phyloP scores from a whole-genome alignment of 306 rosid genomes.

The Hylodesmum podocarpum region DNA sequence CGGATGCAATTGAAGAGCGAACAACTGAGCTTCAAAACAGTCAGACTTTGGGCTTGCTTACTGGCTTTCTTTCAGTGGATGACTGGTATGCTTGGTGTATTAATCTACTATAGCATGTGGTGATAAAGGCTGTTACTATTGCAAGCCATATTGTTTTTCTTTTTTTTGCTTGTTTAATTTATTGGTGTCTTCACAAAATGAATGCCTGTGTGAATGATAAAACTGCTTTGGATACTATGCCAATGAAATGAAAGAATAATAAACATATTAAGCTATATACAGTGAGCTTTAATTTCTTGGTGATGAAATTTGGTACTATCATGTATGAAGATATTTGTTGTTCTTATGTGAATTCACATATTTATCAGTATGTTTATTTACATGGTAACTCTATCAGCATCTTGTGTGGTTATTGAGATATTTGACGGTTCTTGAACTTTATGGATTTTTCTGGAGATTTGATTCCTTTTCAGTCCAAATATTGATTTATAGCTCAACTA shows the following conservation, averaged over 20 bases:
- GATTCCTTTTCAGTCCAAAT: constrained; percentile 9
- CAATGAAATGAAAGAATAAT: too few relatives aligned
- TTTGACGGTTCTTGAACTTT: background rate
- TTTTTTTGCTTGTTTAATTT: background rate
- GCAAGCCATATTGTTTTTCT: background rate
- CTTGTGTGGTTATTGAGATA: constrained; percentile 6
- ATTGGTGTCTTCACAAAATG: background rate
- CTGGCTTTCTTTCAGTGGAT: constrained; percentile 87
- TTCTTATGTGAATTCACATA: background rate
- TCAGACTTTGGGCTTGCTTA: constrained; percentile 93
- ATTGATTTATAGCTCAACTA: constrained; percentile 20
- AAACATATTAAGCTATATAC: background rate
- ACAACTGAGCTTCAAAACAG: constrained; percentile 76
- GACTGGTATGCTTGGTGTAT: constrained; percentile 69
- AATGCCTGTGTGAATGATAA: background rate
- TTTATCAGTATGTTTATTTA: background rate
- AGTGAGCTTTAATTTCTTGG: background rate
- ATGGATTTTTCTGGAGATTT: constrained; percentile 12
- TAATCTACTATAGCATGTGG: constrained; percentile 3
- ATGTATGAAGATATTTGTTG: constrained; percentile 11
- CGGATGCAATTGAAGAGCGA: constrained; percentile 76
- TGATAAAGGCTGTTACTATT: background rate
- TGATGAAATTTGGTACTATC: background rate
- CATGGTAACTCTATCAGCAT: background rate
- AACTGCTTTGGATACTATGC: constrained; percentile 10